These are phyloP conservation scores for Furcasterigmium furcatum DNA, from an alignment of 2,329 filamentous ascomycete genomes.

Conservation along the genomic window DNA sequence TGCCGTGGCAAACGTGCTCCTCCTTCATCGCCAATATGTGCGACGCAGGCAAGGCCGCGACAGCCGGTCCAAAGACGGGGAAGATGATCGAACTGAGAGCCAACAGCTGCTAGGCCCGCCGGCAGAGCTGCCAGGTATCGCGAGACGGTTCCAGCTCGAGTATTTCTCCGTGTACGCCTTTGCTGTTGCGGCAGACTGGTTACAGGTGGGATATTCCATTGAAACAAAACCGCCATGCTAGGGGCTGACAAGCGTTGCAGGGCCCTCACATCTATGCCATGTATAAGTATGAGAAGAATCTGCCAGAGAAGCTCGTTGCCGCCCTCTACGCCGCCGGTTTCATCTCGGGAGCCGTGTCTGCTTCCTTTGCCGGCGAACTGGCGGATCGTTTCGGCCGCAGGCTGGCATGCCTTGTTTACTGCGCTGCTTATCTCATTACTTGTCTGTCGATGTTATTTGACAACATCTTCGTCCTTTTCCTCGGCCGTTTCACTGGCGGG, in stretches of 20 bases:
- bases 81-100: conserved; percentile 6
- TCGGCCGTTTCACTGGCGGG: conserved; percentile 52
- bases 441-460: conserved; percentile 48
- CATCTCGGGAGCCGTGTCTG: conserved; percentile 43
- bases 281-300: conserved; percentile 46
- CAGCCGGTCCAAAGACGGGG: conserved; percentile 5
- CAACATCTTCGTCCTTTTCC: conserved; percentile 39
- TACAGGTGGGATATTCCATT: conserved; percentile 19
- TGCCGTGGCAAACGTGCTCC: conserved; percentile 16
- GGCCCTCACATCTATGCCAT: conserved; percentile 48
- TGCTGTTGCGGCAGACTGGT: conserved; percentile 28
- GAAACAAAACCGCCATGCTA: neutral
- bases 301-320: conserved; percentile 40
- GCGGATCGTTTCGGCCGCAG: conserved; percentile 45
- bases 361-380: conserved; percentile 31
- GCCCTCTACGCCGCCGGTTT: conserved; percentile 44
- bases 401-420: conserved; percentile 50
- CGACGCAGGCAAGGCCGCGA: conserved; percentile 4
- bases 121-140: conserved; percentile 7
- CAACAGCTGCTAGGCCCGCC: conserved; percentile 5
- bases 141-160: conserved; percentile 15
- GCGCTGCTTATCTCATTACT: conserved; percentile 45
- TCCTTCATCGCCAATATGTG: conserved; percentile 17
- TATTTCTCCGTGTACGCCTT: conserved; percentile 22
- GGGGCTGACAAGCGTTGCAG: conserved; percentile 13